Evolutionary conservation across 352 stramenopile species (phyloP), one percentile per base, ranked within the genome.

Genomic region (Globisporangium abappressorium): DNA sequence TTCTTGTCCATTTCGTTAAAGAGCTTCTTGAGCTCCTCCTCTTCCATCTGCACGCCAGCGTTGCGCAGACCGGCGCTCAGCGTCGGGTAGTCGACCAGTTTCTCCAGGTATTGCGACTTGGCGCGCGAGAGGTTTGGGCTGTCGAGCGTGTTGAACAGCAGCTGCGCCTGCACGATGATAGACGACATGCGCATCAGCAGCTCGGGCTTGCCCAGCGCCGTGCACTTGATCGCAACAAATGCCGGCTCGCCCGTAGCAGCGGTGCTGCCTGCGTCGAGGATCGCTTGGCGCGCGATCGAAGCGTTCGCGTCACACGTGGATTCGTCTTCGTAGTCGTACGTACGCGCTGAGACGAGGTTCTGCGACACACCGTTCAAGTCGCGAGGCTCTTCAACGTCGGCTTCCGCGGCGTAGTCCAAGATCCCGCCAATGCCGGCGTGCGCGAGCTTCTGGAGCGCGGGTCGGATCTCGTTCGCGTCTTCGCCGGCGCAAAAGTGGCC

Each of bases 151-250:
- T 93, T 69, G 79, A 98, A 98, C 24, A 99, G 81, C 55, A 93
- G 77, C 58, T 97, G 84, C 1, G 90, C 82, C 74, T 98, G 94
- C 38, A 97, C 83, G 64, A 98, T 97, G 69, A 96, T 95, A 41
- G 73, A 85, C 36, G 92, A 98, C 84, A 99, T 96, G 73, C 94
- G 89, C 79, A 98, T 93, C 38, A 99, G 81, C 57, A 99, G 73
- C 65, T 98, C 83, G 0, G 97, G 97, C 80, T 99, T 98, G 38
- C 95, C 95, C 14, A 99, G 77, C 22, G 97, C 97, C 51, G 97
- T 99, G 62, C 98, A 93, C 80, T 99, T 99, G 70, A 99, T 94
- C 36, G 97, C 97, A 18, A 97, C 93, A 81, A 99, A 99, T 30
- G 95, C 95, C 0, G 84, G 80, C 69, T 92, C 83, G 20, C 78